Evolutionary conservation across 2,329 filamentous ascomycete genomes (phyloP).

Genomic region (Pseudocercospora crystallina): DNA sequence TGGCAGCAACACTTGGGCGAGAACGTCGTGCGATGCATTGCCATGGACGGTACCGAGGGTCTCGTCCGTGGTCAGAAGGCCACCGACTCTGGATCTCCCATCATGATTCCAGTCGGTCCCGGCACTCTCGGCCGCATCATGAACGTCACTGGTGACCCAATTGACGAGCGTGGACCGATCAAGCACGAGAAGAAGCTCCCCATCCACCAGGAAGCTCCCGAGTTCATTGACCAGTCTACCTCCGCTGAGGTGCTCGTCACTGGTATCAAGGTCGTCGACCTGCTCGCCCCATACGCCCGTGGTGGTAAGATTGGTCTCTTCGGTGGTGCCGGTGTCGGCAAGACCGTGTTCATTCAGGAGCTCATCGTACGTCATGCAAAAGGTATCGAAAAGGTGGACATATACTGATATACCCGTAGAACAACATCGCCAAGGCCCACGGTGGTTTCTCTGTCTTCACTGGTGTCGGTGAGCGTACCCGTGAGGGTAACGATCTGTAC

Average conservation of each 20-base stretch:
- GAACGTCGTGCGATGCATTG: conserved; percentile 99
- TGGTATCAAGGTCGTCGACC: conserved; percentile 99
- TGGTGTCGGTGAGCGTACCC: conserved; percentile 99
- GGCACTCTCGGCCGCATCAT: conserved; percentile 97
- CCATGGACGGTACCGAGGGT: conserved; percentile 99
- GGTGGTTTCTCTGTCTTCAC: conserved; percentile 99
- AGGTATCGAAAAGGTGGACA: neutral
- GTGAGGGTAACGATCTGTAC: conserved; percentile 99
- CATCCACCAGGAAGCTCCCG: conserved; percentile 92
- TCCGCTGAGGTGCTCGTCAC: conserved; percentile 94
- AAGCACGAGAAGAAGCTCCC: conserved; percentile 84
- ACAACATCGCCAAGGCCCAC: conserved; percentile 99
- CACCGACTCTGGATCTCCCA: conserved; percentile 87
- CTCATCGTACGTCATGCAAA: conserved; percentile 67
- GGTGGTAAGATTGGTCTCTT: conserved; percentile 99
- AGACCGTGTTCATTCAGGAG: conserved; percentile 99
- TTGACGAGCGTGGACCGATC: conserved; percentile 98
- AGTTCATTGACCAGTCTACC: conserved; percentile 94
- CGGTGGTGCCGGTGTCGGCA: conserved; percentile 99
- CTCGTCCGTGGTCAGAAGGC: conserved; percentile 88
- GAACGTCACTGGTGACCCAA: conserved; percentile 99
- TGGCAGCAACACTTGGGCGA: conserved; percentile 96
- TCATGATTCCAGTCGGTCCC: conserved; percentile 92
- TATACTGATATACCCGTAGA: conserved; percentile 51
- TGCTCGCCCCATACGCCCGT: conserved; percentile 98